Evolutionary conservation across 2,329 filamentous ascomycete species (phyloP), one percentile per base, ranked within the genome.

Genomic region (Hypoxylon rubiginosum): DNA sequence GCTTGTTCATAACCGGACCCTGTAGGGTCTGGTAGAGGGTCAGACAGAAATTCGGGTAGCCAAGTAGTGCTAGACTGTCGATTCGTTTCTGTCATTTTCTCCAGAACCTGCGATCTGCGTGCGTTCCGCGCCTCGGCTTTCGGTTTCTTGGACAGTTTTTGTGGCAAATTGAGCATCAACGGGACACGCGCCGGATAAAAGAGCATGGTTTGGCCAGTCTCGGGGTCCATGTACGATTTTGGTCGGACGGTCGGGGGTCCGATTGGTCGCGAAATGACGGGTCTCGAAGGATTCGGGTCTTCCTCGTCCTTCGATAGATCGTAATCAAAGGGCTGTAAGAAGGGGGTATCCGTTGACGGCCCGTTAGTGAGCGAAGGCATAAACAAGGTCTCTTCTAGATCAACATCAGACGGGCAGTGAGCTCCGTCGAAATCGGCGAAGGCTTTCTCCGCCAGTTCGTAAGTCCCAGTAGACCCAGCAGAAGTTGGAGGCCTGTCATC

Each of bases 101-200:
- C 88, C 48, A 97, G 79, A 6, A 95, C 81, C 72, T 96, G 90
- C 0, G 92, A 92, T 21, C 91, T 89, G 58, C 92, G 88, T 71
- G 90, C 86, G 60, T 93, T 90, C 59, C 90, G 86, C 4, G 89
- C 85, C 9, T 84, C 81, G 2, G 87, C 81, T 57, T 91, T 87
- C 8, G 91, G 89, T 56, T 89, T 86, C 73, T 90, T 92, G 0
- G 94, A 97, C 54, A 98, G 82, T 73, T 93, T 92, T 48, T 94
- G 93, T 0, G 96, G 96, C 11, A 99, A 82, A 73, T 97, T 98
- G 62, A 99, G 85, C 90, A 97, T 94, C 67, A 92, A 90, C 2
- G 96, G 96, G 2, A 99, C 96, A 0, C 93, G 94, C 2, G 96
- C 96, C 13, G 96, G 96, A 77, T 99, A 99, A 79, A 91, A 98